Percentiles rank a stretch among this genome's conserved stretches.
Conservation (phyloP, 176 grass and related monocot genomes). For the Carex cristatella region DNA sequence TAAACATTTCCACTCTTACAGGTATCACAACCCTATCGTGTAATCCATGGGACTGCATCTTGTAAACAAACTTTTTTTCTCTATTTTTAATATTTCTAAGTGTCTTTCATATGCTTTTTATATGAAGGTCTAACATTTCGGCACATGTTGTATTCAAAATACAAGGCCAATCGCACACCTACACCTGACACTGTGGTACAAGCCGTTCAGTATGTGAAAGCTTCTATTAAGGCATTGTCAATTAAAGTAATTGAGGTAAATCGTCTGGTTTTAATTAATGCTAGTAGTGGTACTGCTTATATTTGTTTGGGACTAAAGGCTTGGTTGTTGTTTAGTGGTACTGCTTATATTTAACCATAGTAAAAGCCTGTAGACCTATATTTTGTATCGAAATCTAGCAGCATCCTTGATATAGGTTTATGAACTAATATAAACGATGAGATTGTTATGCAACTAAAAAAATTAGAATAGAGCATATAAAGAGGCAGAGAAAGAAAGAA, state of each 20-base stretch:
- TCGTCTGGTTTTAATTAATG: background rate
- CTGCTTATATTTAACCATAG: background rate
- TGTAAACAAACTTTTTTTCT: background rate
- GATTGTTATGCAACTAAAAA: background rate
- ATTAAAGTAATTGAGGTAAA: constrained; percentile 98
- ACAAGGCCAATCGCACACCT: constrained; percentile 81
- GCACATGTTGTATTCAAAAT: constrained; percentile 86
- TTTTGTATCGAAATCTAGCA: background rate
- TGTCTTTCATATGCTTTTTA: background rate
- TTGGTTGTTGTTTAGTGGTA: background rate
- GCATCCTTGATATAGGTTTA: background rate
- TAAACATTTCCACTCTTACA: background rate
- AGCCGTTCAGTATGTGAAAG: constrained; percentile 91
- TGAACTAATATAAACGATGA: background rate
- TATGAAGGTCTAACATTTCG: constrained; percentile 78
- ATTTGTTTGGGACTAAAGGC: no score
- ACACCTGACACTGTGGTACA: constrained; percentile 94
- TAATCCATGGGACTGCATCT: background rate
- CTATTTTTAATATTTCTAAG: background rate
- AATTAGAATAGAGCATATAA: background rate
- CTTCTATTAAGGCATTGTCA: constrained; percentile 89
- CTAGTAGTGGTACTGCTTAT: background rate
- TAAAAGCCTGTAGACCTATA: background rate
- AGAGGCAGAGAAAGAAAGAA: background rate
- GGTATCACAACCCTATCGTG: background rate